These are phyloP conservation scores for Anthracocystis panici-leucophaei DNA, from an alignment of 1,284 basidiomycete genomes.

Conservation along the genomic window DNA sequence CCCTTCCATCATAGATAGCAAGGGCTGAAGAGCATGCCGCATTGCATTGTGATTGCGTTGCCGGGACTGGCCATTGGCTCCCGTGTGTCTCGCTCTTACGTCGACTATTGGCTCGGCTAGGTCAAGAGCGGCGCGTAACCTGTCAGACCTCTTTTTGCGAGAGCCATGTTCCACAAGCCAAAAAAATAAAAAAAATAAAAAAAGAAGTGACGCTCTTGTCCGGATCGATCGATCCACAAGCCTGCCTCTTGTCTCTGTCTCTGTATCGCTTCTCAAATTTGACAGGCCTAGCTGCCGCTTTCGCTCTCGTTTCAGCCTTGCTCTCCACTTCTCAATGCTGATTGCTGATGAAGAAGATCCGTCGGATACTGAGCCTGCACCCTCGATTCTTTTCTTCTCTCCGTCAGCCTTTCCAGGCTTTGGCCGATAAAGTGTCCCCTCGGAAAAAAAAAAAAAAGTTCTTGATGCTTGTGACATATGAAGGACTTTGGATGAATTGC, in stretches of 20 bases:
- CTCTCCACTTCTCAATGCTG: background rate
- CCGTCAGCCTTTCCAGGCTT: background rate
- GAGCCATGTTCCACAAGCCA: slow-evolving; percentile 1
- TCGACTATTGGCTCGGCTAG: slow-evolving; percentile 9
- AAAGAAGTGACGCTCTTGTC: background rate
- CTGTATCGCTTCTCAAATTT: background rate
- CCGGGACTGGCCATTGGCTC: slow-evolving; percentile 1
- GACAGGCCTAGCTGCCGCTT: background rate
- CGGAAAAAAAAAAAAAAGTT: slow-evolving; percentile 4
- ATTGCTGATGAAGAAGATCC: background rate
- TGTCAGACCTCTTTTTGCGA: slow-evolving; percentile 1
- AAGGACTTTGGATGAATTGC: background rate
- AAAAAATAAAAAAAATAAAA: background rate
- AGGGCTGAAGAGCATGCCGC: background rate
- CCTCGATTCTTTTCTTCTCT: background rate
- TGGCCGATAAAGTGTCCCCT: background rate
- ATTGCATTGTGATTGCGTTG: slow-evolving; percentile 2
- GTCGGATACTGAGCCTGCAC: background rate
- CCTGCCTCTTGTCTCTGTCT: background rate
- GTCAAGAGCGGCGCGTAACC: slow-evolving; percentile 1
- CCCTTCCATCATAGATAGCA: too few relatives aligned
- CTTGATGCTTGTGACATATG: slow-evolving; percentile 1
- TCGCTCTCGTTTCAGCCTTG: background rate
- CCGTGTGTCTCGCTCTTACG: background rate
- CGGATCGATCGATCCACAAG: slow-evolving; percentile 21